Evolutionary conservation across 257 asterid genomes (phyloP), one percentile per base, ranked within the genome.

Genomic region (Rubia yunnanensis): DNA sequence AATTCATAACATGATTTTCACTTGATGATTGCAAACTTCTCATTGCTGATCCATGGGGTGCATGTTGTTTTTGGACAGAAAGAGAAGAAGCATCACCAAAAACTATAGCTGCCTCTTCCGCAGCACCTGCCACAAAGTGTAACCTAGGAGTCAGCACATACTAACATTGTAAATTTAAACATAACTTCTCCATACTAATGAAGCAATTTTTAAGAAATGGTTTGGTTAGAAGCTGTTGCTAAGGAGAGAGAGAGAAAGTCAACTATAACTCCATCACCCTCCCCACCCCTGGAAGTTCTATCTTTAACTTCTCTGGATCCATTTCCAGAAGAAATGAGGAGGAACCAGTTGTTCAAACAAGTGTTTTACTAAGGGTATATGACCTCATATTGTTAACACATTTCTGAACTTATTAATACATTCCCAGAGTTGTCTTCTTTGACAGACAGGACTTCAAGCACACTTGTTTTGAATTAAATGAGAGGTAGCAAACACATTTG

Each of bases 21-120:
- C 60, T 72, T 50, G 83, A 71, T 67, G 80, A 65, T 73, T 67
- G 86, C 66, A 77, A 64, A 76, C 69, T 80, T 74, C 79, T 88
- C 68, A 82, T 70, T 70, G 76, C 79, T 68, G 67, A 72, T 58
- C 79, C 96, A 63, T 78, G 80, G 60, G 82, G 74, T 34, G 75
- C 49, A 67, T 84, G 83, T 76, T 86, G 90, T 79, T 88, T 88
- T 65, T 86, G 88, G 75, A 86, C 75, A 83, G 85, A 82, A 57
- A 82, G 60, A 67, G 84, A 84, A 83, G 95, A 91, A 66, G 85
- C 86, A 65, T 94, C 96, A 63, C 87, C 89, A 75, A 90, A 94
- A 73, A 88, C 95, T 74, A 77, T 68, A 74, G 79, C 77, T 73
- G 99, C 97, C 74, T 86, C 97, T 72, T 89, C 96, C 57, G 98